Base-by-base conservation (phyloP, 2,329 filamentous ascomycete species). In the Zarea fungicola region DNA sequence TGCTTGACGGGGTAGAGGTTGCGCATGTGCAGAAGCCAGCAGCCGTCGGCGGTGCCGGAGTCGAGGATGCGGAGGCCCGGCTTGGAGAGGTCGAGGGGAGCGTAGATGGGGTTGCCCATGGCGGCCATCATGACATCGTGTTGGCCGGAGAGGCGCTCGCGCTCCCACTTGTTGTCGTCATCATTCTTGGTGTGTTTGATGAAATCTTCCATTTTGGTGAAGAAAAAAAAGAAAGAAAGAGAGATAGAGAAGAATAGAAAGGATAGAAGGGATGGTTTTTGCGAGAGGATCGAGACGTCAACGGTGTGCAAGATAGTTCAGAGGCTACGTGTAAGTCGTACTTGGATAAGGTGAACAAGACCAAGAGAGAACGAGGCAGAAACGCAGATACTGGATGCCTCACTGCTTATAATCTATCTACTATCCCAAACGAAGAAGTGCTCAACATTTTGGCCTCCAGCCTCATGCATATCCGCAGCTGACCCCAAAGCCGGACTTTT, bases 11-110 rank as follows among this genome's bases (percentile, higher is more conserved):
- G 14, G 32, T 25, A 26, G n/a, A 51, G 26, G 44, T 23, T 36
- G n/a, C 44, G 49, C 18, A 51, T n/a, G 37, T 51, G 44, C 23
- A 35, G 26, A 25, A 51, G 25, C 49, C 49, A 51, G 26, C 35
- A 35, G 19, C 49, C 49, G 29, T 51, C 49, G 14, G 42, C 49
- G 11, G 49, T 34, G 16, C 49, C 49, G 5, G 29, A 47, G 31
- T 51, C 49, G 19, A 51, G 36, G 13, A 51, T 32, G 7, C 42
- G 49, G 13, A 51, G 5, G 28, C 26, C 29, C 11, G 21, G 36
- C 22, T 34, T 34, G 21, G 49, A 51, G 11, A 48, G 14, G 44
- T 51, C 40, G 19, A 48, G 22, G 10, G 49, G 49, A 19, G 49
- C 49, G 21, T 48, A 40, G 23, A 51, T 47, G 25, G 37, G 45